Evolutionary conservation across 148 eudicot genomes (phyloP).

Genomic region (Rheum nobile): DNA sequence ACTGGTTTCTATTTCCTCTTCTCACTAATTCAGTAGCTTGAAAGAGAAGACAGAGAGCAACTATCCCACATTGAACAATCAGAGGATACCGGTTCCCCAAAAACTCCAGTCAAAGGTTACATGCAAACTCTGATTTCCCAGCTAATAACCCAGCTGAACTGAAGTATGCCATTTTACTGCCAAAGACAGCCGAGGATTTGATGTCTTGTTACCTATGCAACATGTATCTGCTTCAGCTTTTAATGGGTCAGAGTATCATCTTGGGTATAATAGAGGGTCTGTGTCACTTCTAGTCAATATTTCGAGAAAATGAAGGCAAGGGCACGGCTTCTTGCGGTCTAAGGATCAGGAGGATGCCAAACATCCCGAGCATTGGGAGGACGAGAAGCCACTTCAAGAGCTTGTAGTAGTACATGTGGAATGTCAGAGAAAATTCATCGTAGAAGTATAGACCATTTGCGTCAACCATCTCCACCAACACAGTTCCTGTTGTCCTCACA

Average conservation of each 20-base stretch:
- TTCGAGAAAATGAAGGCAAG: slow-evolving; percentile 82
- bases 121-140: not conserved
- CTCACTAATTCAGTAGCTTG: not conserved
- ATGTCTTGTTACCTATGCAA: not conserved
- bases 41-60: not conserved
- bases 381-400: slow-evolving; percentile 85
- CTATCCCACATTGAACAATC: too few species aligned
- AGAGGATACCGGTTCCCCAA: not conserved
- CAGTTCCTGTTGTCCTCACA: slow-evolving; percentile 80
- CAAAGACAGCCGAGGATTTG: not conserved
- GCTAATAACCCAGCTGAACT: not conserved
- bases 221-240: not conserved
- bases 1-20: not conserved
- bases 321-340: slow-evolving; percentile 86
- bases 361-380: slow-evolving; percentile 97
- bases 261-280: not conserved
- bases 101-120: not conserved
- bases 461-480: slow-evolving; percentile 85
- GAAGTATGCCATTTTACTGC: not conserved
- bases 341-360: slow-evolving; percentile 72
- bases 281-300: slow-evolving; percentile 41
- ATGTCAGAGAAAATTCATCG: slow-evolving; percentile 83
- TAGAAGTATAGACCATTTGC: slow-evolving; percentile 67
- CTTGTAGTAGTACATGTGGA: slow-evolving; percentile 88
- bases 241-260: not conserved